phyloP scores from a whole-genome alignment of 2,329 filamentous ascomycete genomes.

The Pseudonectria foliicola region DNA sequence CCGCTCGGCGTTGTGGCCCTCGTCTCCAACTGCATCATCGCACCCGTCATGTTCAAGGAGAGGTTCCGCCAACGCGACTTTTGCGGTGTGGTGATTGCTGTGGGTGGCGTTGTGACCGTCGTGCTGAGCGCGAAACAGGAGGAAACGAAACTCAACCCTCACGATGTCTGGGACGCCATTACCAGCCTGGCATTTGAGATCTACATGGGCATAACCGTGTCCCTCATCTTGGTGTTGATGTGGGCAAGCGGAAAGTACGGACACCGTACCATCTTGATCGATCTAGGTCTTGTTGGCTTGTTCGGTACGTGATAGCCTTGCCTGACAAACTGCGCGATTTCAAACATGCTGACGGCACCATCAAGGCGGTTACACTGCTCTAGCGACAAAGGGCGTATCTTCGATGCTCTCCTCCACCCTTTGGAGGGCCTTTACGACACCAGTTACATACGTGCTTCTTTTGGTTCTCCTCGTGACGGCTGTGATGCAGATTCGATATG shows the following conservation, averaged over 20 bases:
- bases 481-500: constrained; percentile 93
- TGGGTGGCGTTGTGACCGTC: constrained; percentile 83
- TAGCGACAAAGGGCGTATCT: constrained; percentile 93
- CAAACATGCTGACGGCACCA: constrained; percentile 6
- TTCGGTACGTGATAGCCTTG: constrained; percentile 58
- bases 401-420: constrained; percentile 90
- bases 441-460: constrained; percentile 82
- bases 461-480: constrained; percentile 75
- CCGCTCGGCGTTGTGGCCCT: constrained; percentile 94
- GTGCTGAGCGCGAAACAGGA: constrained; percentile 85
- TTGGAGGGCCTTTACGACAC: constrained; percentile 82
- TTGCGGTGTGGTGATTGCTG: constrained; percentile 79
- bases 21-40: constrained; percentile 94
- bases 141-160: constrained; percentile 84
- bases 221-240: constrained; percentile 69
- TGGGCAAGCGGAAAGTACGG: constrained; percentile 79
- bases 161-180: constrained; percentile 85
- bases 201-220: constrained; percentile 71
- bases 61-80: constrained; percentile 78
- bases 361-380: constrained; percentile 84
- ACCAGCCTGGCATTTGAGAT: constrained; percentile 84
- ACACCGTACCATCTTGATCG: constrained; percentile 79
- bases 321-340: neutral
- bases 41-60: constrained; percentile 89
- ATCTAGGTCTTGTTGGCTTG: constrained; percentile 84